phyloP scores from a whole-genome alignment of 129 eudicot genomes.

The Centrapalus pauciflorus region DNA sequence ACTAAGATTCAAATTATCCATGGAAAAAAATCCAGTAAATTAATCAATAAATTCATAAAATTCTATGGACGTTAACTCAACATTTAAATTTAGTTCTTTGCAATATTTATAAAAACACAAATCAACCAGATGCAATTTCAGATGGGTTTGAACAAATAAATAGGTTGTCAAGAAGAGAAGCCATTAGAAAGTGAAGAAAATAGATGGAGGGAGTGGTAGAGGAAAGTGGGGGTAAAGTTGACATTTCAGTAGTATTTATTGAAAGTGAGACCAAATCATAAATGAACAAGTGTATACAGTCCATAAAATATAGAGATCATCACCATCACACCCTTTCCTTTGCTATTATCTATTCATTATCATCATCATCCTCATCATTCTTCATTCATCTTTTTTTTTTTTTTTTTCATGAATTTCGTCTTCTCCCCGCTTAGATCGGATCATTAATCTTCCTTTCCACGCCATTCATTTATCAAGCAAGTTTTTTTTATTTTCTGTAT shows the following conservation, averaged over 20 bases:
- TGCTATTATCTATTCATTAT: constrained; percentile 31
- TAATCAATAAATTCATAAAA: too few relatives aligned
- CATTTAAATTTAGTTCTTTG: too few relatives aligned
- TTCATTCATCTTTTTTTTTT: constrained; percentile 8
- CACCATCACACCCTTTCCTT: constrained; percentile 27
- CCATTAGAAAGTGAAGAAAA: neutral
- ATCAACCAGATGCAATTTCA: too few relatives aligned
- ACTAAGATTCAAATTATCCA: too few relatives aligned
- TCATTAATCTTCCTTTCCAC: constrained; percentile 10
- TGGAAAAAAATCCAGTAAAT: too few relatives aligned
- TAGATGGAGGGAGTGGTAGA: too few relatives aligned
- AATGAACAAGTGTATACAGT: constrained; percentile 25
- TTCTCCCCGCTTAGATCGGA: constrained; percentile 12
- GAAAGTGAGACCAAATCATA: constrained; percentile 15
- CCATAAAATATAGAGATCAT: constrained; percentile 24
- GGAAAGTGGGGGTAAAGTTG: constrained; percentile 14
- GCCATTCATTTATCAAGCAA: constrained; percentile 10
- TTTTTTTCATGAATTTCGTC: neutral
- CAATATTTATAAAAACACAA: too few relatives aligned
- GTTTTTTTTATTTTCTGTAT: too few relatives aligned
- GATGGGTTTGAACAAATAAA: too few relatives aligned
- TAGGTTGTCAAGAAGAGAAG: too few relatives aligned
- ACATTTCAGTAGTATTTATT: neutral
- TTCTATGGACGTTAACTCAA: too few relatives aligned
- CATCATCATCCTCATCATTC: constrained; percentile 21